Evolutionary conservation across 164 flowering plant species (phyloP).

Genomic region (Euptelea pleiosperma): DNA sequence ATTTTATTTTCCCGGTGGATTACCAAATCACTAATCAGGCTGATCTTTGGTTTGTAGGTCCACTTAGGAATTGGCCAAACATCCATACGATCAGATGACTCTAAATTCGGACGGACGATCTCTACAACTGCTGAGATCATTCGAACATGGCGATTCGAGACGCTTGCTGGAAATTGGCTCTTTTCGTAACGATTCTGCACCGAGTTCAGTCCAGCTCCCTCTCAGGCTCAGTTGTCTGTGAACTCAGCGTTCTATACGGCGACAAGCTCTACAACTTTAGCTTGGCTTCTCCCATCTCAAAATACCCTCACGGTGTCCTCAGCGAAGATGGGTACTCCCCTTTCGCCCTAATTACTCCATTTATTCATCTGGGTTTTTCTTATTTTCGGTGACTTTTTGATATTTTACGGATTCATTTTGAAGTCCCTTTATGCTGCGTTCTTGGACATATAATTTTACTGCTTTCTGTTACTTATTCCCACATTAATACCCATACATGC

Average conservation of each 20-base stretch:
- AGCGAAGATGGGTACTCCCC: conserved; percentile 88
- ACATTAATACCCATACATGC: neutral
- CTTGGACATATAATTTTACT: too few species aligned
- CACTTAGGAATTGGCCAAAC: too few species aligned
- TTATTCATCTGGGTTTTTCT: conserved; percentile 3
- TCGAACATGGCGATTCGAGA: conserved; percentile 14
- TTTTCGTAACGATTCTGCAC: conserved; percentile 24
- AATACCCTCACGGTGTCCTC: conserved; percentile 76
- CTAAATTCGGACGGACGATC: too few species aligned
- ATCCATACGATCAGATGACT: too few species aligned
- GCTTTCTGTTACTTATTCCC: too few species aligned
- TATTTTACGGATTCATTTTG: neutral
- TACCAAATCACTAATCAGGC: too few species aligned
- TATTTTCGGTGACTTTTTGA: conserved; percentile 1
- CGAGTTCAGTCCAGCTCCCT: conserved; percentile 22
- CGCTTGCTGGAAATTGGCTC: conserved; percentile 11
- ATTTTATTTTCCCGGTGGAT: too few species aligned
- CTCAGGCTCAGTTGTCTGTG: conserved; percentile 38
- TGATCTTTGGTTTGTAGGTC: too few species aligned
- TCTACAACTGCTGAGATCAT: conserved; percentile 11
- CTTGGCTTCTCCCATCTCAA: conserved; percentile 53
- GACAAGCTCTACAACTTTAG: conserved; percentile 59
- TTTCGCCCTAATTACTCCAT: neutral
- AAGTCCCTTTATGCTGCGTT: neutral
- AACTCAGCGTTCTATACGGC: conserved; percentile 41